A percentile compares a stretch with the other conserved stretches of the same genome.
These are phyloP conservation scores for Amylostereum areolatum DNA, from an alignment of 1,284 basidiomycete genomes.

Conservation along the genomic window DNA sequence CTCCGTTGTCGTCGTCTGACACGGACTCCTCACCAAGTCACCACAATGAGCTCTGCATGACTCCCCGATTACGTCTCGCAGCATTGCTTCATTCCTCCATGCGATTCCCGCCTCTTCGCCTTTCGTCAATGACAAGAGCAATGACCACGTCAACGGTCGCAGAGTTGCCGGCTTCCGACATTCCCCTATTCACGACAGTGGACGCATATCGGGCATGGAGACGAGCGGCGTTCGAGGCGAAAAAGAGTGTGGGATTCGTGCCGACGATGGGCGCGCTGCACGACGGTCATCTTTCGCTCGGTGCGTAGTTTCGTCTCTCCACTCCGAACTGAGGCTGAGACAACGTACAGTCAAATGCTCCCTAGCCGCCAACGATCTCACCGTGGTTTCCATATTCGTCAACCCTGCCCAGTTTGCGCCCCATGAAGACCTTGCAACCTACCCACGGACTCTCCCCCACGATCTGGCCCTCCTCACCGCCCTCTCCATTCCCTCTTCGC, in stretches of 20 bases:
- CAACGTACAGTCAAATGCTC: slow-evolving; percentile 54
- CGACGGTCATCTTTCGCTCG: slow-evolving; percentile 86
- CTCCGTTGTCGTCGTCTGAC: no score
- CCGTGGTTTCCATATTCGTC: slow-evolving; percentile 94
- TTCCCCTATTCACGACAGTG: slow-evolving; percentile 76
- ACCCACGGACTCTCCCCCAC: slow-evolving; percentile 78
- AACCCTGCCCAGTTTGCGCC: slow-evolving; percentile 98
- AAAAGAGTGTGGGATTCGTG: slow-evolving; percentile 82
- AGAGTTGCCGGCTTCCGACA: slow-evolving; percentile 41
- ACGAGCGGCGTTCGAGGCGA: slow-evolving; percentile 47
- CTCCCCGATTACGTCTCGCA: no score
- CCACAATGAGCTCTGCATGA: no score
- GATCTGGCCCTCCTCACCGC: slow-evolving; percentile 52
- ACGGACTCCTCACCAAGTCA: no score
- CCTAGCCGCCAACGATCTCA: slow-evolving; percentile 75
- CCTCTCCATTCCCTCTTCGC: slow-evolving; percentile 17
- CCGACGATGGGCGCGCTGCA: slow-evolving; percentile 98
- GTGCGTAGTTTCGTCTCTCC: slow-evolving; percentile 35
- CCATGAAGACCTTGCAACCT: slow-evolving; percentile 87
- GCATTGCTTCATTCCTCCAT: no score
- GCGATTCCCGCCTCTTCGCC: not conserved
- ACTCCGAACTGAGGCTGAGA: slow-evolving; percentile 8
- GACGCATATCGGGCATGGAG: slow-evolving; percentile 76
- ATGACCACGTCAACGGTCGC: slow-evolving; percentile 3
- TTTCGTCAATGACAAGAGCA: no score